Evolutionary conservation across 129 eudicot species (phyloP).

Genomic region (Chrysanthemum makinoi): DNA sequence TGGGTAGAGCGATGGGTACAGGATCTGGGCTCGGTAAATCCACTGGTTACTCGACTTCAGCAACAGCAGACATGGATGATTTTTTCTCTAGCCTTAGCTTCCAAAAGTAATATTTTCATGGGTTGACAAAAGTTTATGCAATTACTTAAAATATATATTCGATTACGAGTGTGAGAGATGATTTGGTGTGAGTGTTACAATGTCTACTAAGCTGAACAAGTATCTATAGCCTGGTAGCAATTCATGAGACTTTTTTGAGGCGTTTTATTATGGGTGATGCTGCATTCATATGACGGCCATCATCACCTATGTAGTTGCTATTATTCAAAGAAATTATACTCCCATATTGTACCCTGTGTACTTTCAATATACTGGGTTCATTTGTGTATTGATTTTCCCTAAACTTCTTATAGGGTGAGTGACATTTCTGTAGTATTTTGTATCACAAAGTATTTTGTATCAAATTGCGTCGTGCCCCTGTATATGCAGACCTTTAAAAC

Average conservation of each 20-base stretch:
- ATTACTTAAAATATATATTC: background rate
- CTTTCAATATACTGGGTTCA: too few relatives aligned
- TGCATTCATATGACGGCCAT: background rate
- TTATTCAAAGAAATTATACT: background rate
- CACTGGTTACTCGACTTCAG: constrained; percentile 37
- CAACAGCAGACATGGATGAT: constrained; percentile 42
- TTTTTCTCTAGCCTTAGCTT: constrained; percentile 64
- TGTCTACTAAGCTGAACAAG: constrained; percentile 12
- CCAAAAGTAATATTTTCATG: constrained; percentile 44
- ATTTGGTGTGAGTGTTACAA: background rate
- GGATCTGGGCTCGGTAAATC: constrained; percentile 34
- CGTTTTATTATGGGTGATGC: background rate
- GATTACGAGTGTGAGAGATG: constrained; percentile 17
- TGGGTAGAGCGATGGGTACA: constrained; percentile 66
- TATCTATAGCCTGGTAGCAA: constrained; percentile 9
- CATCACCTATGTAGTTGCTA: background rate
- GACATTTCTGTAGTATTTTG: constrained; percentile 3
- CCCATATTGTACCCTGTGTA: constrained; percentile 7
- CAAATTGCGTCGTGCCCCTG: too few relatives aligned
- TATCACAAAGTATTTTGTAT: too few relatives aligned
- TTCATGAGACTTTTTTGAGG: background rate
- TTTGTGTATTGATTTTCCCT: background rate
- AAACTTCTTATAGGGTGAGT: background rate
- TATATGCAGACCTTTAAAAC: too few relatives aligned
- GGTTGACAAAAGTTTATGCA: constrained; percentile 6